A percentile compares a stretch with the other conserved stretches of the same genome.
Evolutionary conservation across 2,329 filamentous ascomycete genomes (phyloP).

Genomic region (Pseudogymnoascus sp.): DNA sequence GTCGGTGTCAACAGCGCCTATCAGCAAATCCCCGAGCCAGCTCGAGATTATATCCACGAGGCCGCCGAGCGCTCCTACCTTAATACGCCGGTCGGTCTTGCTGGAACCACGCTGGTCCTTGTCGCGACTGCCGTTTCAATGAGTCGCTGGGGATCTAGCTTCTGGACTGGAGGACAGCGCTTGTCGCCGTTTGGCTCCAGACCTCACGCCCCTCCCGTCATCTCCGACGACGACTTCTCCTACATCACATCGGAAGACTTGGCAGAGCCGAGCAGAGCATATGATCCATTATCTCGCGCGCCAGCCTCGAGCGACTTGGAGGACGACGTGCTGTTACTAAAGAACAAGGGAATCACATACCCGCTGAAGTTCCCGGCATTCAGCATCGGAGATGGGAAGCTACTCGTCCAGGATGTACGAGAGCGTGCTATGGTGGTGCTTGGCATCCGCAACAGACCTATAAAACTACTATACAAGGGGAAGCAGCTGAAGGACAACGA

Average conservation of each 20-base stretch:
- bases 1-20: slow-evolving; percentile 41
- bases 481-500: slow-evolving; percentile 58
- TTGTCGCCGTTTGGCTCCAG: slow-evolving; percentile 27
- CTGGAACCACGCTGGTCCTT: slow-evolving; percentile 20
- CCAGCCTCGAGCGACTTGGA: slow-evolving; percentile 38
- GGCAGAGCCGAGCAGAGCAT: slow-evolving; percentile 37
- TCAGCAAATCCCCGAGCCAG: slow-evolving; percentile 21
- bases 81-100: slow-evolving; percentile 21
- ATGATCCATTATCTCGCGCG: slow-evolving; percentile 35
- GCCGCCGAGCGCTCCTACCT: slow-evolving; percentile 24
- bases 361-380: slow-evolving; percentile 67
- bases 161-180: slow-evolving; percentile 20
- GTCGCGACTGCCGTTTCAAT: slow-evolving; percentile 24
- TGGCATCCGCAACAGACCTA: slow-evolving; percentile 47
- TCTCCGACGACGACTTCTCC: slow-evolving; percentile 65
- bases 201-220: slow-evolving; percentile 47
- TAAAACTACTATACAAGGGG: slow-evolving; percentile 69
- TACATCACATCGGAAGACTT: slow-evolving; percentile 77
- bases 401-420: slow-evolving; percentile 58
- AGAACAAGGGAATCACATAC: slow-evolving; percentile 57
- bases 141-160: slow-evolving; percentile 26
- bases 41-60: slow-evolving; percentile 20
- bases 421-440: slow-evolving; percentile 61
- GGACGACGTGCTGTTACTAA: slow-evolving; percentile 64
- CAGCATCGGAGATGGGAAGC: slow-evolving; percentile 65